Evolutionary conservation across 1,284 basidiomycete genomes (phyloP).

Genomic region (Hortiboletus rubellus): DNA sequence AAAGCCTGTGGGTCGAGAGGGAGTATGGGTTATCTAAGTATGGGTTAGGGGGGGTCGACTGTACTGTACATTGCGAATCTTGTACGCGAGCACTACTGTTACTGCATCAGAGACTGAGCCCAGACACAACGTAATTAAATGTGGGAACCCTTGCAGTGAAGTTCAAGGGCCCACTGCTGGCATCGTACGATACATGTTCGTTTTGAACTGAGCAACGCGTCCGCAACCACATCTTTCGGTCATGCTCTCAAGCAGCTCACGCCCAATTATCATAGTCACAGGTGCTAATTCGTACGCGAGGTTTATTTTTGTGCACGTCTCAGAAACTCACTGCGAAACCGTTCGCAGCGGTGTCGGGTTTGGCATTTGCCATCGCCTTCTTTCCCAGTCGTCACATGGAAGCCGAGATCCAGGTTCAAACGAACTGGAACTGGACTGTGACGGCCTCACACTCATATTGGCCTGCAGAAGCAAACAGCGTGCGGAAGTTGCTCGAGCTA

Average conservation of each 20-base stretch:
- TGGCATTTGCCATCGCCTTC: conserved; percentile 80
- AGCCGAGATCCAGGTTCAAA: conserved; percentile 36
- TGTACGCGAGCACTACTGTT: too few species aligned
- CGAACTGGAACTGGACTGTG: conserved; percentile 33
- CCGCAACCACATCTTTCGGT: neutral
- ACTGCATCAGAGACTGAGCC: too few species aligned
- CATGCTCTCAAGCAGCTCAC: conserved; percentile 41
- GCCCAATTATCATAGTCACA: conserved; percentile 62
- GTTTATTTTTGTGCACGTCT: neutral
- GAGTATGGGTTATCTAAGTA: too few species aligned
- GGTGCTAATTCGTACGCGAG: conserved; percentile 63
- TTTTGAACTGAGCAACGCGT: neutral
- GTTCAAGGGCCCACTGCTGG: too few species aligned
- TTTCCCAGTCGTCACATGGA: conserved; percentile 62
- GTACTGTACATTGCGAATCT: too few species aligned
- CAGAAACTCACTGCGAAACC: conserved; percentile 39
- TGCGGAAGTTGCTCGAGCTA: conserved; percentile 60
- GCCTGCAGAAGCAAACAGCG: conserved; percentile 73
- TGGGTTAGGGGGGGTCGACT: too few species aligned
- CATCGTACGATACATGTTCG: neutral
- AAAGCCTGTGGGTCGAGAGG: too few species aligned
- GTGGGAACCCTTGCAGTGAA: too few species aligned
- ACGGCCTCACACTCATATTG: conserved; percentile 75
- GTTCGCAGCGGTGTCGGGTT: conserved; percentile 77
- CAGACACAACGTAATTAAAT: too few species aligned